These are phyloP conservation scores for Cutaneotrichosporon sp. DNA, from an alignment of 1,284 basidiomycete species.

Conservation along the genomic window DNA sequence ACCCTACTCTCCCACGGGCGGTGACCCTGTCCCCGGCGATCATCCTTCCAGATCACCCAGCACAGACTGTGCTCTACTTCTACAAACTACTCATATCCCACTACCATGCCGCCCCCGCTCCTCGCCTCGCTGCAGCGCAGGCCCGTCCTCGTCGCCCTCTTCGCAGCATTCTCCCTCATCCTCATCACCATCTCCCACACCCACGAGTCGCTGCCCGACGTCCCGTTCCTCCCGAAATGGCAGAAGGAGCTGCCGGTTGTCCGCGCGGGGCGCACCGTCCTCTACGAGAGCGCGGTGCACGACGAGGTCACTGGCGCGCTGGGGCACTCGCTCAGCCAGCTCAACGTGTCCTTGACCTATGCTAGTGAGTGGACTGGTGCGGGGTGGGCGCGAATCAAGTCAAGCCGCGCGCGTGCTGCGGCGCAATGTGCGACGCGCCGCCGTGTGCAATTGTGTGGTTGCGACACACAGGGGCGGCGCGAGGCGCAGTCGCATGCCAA, in stretches of 20 bases:
- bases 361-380: constrained; percentile 24
- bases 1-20: too few relatives aligned
- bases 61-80: too few relatives aligned
- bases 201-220: background rate
- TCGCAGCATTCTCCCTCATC: background rate
- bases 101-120: too few relatives aligned
- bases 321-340: background rate
- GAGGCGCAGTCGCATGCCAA: too few relatives aligned
- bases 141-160: background rate
- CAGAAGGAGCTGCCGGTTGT: constrained; percentile 31
- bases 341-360: constrained; percentile 13
- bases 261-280: constrained; percentile 69
- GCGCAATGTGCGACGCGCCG: background rate
- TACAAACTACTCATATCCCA: too few relatives aligned
- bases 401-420: background rate
- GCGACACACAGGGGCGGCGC: too few relatives aligned
- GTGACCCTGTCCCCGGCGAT: too few relatives aligned
- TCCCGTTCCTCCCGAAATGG: background rate
- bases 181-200: background rate
- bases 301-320: constrained; percentile 3
- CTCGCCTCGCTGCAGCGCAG: background rate
- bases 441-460: too few relatives aligned
- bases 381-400: background rate
- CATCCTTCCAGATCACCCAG: too few relatives aligned
- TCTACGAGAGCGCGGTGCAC: constrained; percentile 43